Evolutionary conservation across 2,329 filamentous ascomycete species (phyloP), one percentile per base, ranked within the genome.

Genomic region (Diaporthe batatas): DNA sequence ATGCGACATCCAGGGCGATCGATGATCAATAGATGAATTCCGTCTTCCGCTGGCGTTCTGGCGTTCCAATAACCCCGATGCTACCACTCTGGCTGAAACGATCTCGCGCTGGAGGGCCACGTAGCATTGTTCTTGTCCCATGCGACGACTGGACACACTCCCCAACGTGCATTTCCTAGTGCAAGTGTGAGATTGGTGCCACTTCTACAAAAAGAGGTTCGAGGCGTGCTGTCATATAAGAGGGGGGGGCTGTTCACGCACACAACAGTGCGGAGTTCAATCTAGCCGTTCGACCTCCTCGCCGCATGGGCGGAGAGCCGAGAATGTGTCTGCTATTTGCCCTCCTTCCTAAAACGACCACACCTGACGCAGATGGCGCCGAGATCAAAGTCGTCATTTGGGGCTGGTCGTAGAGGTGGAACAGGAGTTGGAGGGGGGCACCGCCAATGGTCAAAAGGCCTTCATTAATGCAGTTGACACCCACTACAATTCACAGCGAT

Each of bases 281-380:
- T 8, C 14, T 21, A 65, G 32, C 32, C n/a, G 44, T 18, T 25
- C 2, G 12, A 5, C 23, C n/a, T 39, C 32, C 32, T 67, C 6
- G 62, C 62, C 44, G 36, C 11, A 1, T 12, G 36, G 36, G 36
- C 36, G 32, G 21, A 39, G 21, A 25, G 11, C 47, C 62, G 62
- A 67, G 47, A 39, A 5, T 11, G 10, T 49, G 62, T 10, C 11
- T 53, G n/a, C 44, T 25, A 23, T 32, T 39, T 53, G 21, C 7
- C 29, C 62, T 53, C 62, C 62, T 67, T 67, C 62, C 62, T 67
- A 53, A 53, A 39, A 4, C 14, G 62, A 36, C n/a, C 32, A 25
- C 14, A 12, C 21, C n/a, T 67, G 62, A 39, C 32, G 32, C 47
- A 47, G 62, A 64, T 39, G 47, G 29, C 47, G 29, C 62, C n/a